Conservation (phyloP, 805 yeast species). For the Lachancea kluyveri region DNA sequence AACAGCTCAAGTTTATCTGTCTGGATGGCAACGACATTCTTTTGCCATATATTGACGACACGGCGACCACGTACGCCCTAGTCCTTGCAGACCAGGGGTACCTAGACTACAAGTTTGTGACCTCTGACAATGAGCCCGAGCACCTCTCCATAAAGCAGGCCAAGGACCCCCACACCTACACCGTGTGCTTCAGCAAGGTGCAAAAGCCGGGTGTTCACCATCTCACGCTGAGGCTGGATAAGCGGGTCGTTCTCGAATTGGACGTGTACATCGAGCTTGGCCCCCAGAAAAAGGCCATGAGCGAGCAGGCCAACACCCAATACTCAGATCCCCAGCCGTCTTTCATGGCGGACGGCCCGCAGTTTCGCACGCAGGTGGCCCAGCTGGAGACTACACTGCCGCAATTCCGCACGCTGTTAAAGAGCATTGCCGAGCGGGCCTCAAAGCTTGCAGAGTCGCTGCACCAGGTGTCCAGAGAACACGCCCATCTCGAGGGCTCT, state of each 20-base stretch:
- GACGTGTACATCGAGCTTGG: slow-evolving; percentile 1
- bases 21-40: too few species aligned
- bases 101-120: too few species aligned
- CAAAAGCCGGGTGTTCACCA: neutral
- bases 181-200: too few species aligned
- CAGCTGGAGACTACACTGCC: slow-evolving; percentile 4
- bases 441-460: slow-evolving; percentile 2
- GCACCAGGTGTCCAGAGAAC: slow-evolving; percentile 1
- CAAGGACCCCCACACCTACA: too few species aligned
- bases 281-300: too few species aligned
- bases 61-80: too few species aligned
- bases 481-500: too few species aligned
- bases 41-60: too few species aligned
- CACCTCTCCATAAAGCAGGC: too few species aligned
- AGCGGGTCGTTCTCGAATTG: neutral
- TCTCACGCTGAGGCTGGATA: neutral
- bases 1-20: neutral
- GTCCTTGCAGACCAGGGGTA: too few species aligned
- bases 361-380: slow-evolving; percentile 6
- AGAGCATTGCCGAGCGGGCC: slow-evolving; percentile 1
- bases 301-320: neutral
- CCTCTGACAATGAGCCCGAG: too few species aligned
- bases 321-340: neutral
- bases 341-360: slow-evolving; percentile 8
- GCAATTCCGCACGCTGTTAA: slow-evolving; percentile 3